These are phyloP conservation scores for Tulasnella sp. DNA, from an alignment of 768 basidiomycete genomes.

Conservation along the genomic window DNA sequence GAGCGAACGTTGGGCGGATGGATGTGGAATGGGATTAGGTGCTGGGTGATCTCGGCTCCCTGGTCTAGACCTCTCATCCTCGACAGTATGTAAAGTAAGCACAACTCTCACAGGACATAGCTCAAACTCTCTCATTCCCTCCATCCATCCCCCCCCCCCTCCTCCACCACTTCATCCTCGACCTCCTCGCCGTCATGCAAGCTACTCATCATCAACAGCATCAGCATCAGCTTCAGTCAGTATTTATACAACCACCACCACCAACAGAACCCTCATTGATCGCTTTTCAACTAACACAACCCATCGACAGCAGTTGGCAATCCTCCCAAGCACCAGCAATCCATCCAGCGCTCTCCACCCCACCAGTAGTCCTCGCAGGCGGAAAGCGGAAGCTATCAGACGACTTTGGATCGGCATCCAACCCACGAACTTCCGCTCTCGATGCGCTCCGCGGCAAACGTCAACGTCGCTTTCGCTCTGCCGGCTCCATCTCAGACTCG, in stretches of 20 bases:
- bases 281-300: not conserved
- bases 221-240: not conserved
- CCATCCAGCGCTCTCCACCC: not conserved
- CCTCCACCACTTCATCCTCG: not conserved
- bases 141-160: not conserved
- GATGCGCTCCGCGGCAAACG: slow-evolving; percentile 7
- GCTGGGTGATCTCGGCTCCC: not conserved
- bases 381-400: not conserved
- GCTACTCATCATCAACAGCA: not conserved
- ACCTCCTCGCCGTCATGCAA: not conserved
- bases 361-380: not conserved
- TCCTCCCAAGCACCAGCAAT: not conserved
- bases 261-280: not conserved
- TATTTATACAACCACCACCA: not conserved
- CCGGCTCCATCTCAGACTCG: slow-evolving; percentile 6
- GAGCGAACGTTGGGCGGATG: not conserved
- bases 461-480: slow-evolving; percentile 1
- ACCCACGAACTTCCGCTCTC: not conserved
- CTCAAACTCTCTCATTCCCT: not conserved
- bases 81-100: not conserved
- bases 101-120: not conserved
- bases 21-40: not conserved
- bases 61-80: not conserved
- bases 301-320: not conserved
- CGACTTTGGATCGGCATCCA: not conserved